A percentile compares a stretch with the other conserved stretches of the same genome.
These are phyloP conservation scores for Pseudogymnoascus sp. DNA, from an alignment of 2,329 filamentous ascomycete genomes.

Conservation along the genomic window DNA sequence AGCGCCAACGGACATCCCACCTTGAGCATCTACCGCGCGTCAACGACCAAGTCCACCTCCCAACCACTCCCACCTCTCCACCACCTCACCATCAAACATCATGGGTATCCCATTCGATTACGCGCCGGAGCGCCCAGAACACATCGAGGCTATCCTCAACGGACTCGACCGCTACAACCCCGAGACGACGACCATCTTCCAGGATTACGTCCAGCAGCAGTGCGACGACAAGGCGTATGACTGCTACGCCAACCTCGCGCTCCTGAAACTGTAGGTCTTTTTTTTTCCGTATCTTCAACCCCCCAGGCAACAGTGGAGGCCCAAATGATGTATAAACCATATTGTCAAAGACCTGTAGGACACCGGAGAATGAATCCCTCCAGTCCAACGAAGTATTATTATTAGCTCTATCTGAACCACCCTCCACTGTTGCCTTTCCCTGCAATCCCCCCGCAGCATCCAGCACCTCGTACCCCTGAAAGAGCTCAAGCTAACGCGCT, in stretches of 20 bases:
- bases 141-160: slow-evolving; percentile 90
- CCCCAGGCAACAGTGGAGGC: slow-evolving; percentile 12
- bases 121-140: slow-evolving; percentile 82
- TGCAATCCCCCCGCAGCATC: not conserved
- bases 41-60: slow-evolving; percentile 1
- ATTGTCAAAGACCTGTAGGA: slow-evolving; percentile 57
- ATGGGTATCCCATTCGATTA: slow-evolving; percentile 62
- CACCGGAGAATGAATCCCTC: slow-evolving; percentile 51
- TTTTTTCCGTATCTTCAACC: not conserved
- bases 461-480: slow-evolving; percentile 16
- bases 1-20: slow-evolving; percentile 12
- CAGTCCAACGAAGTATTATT: slow-evolving; percentile 59
- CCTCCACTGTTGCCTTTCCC: slow-evolving; percentile 14
- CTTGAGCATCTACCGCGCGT: slow-evolving; percentile 10
- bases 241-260: slow-evolving; percentile 91
- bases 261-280: slow-evolving; percentile 86
- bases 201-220: slow-evolving; percentile 90
- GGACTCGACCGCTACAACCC: slow-evolving; percentile 98
- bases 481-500: slow-evolving; percentile 10
- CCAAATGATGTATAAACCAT: slow-evolving; percentile 17
- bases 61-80: not conserved
- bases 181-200: slow-evolving; percentile 86
- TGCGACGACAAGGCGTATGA: slow-evolving; percentile 94
- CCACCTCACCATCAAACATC: slow-evolving; percentile 7
- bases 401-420: slow-evolving; percentile 70